A percentile compares a stretch with the other conserved stretches of the same genome.
Conservation (phyloP, 169 alveolate genomes). For the Cryptosporidium ubiquitum region DNA sequence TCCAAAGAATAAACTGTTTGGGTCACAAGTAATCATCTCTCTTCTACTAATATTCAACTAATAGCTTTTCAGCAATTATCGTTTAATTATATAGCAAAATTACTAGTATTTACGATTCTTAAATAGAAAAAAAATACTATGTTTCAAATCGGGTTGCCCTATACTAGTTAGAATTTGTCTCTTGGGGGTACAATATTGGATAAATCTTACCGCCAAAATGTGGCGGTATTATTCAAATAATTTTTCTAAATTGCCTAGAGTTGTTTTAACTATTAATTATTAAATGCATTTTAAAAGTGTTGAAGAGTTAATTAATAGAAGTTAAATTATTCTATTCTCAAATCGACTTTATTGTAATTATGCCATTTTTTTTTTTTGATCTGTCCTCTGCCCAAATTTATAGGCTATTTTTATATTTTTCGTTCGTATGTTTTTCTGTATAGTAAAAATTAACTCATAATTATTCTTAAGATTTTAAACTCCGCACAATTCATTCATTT, state of each 20-base stretch:
- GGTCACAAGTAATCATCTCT: constrained; percentile 85
- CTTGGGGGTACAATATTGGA: constrained; percentile 70
- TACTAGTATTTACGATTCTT: constrained; percentile 1
- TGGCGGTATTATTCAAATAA: constrained; percentile 5
- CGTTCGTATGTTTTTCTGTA: no score
- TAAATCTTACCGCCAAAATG: constrained; percentile 32
- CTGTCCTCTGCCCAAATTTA: no score
- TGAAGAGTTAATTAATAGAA: no score
- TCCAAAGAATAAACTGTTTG: constrained; percentile 96
- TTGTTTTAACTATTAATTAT: no score
- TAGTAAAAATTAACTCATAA: neutral
- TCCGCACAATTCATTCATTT: no score
- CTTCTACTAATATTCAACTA: neutral
- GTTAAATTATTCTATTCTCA: no score
- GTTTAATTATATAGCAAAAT: constrained; percentile 1
- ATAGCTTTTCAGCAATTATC: neutral
- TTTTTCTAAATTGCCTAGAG: neutral
- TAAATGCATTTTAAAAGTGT: no score
- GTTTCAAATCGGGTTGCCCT: neutral
- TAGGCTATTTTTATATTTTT: no score
- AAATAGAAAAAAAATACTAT: neutral
- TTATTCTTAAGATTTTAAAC: no score
- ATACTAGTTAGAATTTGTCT: constrained; percentile 43
- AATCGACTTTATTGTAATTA: no score
- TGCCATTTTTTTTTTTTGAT: no score